Conservation (phyloP, 108 stramenopile genomes). For the Cyclostephanos tholiformis region DNA sequence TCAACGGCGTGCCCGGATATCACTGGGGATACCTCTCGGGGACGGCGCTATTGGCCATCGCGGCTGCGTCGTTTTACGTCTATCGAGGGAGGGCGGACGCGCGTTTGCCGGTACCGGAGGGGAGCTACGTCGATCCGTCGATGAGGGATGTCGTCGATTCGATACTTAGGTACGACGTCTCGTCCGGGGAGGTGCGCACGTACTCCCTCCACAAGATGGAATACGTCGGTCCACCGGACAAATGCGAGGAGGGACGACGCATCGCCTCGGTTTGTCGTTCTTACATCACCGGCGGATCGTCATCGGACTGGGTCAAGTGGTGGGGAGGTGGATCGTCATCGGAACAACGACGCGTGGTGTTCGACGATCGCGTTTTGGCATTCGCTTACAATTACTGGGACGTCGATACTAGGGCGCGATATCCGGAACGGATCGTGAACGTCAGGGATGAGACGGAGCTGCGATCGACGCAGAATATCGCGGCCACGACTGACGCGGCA, state of each 20-base stretch:
- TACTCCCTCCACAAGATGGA: constrained; percentile 33
- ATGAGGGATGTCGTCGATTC: constrained; percentile 36
- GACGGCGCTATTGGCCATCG: constrained; percentile 19
- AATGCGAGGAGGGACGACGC: constrained; percentile 25
- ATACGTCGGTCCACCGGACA: constrained; percentile 35
- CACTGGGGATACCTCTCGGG: constrained; percentile 49
- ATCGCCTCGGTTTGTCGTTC: constrained; percentile 20
- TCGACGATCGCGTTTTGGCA: constrained; percentile 48
- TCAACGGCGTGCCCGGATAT: constrained; percentile 43
- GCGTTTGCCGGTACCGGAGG: constrained; percentile 38
- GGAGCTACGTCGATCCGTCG: constrained; percentile 27
- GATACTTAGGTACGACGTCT: constrained; percentile 42
- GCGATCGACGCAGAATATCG: constrained; percentile 25
- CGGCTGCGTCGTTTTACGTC: constrained; percentile 40
- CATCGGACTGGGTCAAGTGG: too few species aligned
- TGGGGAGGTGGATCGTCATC: too few species aligned
- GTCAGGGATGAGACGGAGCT: constrained; percentile 15
- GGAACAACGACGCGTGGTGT: constrained; percentile 23
- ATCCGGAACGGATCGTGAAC: constrained; percentile 38
- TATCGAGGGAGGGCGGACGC: constrained; percentile 36
- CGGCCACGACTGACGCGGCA: constrained; percentile 30
- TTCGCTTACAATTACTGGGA: constrained; percentile 53
- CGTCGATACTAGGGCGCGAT: constrained; percentile 13
- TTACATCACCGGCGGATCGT: constrained; percentile 15
- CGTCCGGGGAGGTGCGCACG: constrained; percentile 26